Base-by-base conservation (phyloP, 2,329 filamentous ascomycete genomes). In the Verticillium nubilum region DNA sequence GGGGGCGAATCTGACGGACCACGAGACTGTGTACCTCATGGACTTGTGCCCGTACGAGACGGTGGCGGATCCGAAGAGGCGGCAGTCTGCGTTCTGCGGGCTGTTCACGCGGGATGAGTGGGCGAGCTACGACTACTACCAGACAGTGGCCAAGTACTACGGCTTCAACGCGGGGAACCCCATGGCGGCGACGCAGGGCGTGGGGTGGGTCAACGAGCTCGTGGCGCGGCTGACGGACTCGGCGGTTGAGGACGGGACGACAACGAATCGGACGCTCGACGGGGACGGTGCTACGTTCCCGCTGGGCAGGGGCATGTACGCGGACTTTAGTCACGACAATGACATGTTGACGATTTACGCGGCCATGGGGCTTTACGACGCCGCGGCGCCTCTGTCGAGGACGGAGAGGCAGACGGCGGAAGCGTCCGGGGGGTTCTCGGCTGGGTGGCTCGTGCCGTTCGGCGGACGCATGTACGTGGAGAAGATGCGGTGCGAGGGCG, bases 321-420 rank as follows among this genome's bases (percentile, higher is more conserved):
- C 91, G 0, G 93, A 97, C 73, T 97, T 97, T 70, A 91, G 87
- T 63, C 93, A 97, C 73, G 93, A 97, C 74, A 97, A 96, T 72
- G 87, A 89, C 69, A 92, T 97, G 86, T 85, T 84, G 29, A 82
- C 83, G 7, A 85, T 96, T 6, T 90, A 90, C 69, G 86, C 86
- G 5, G 91, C 92, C 0, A 70, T 97, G 63, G 90, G 92, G 0
- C 76, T 97, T 27, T 96, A 92, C 74, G 52, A 29, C 25, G 90
- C 92, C 65, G 75, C 73, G 52, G 91, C 86, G 0, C 76, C 80
- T 12, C 74, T 89, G 26, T 79, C 82, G 2, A 80, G 79, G 26
- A 77, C 76, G 3, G 77, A 76, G 6, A 72, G 85, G 27, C 70
- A 81, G 42, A 76, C 81, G 52, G 78, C 83, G 0, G 65, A 73